Base-by-base conservation (phyloP, 2,329 filamentous ascomycete species). In the Sporothrix euskadiensis region DNA sequence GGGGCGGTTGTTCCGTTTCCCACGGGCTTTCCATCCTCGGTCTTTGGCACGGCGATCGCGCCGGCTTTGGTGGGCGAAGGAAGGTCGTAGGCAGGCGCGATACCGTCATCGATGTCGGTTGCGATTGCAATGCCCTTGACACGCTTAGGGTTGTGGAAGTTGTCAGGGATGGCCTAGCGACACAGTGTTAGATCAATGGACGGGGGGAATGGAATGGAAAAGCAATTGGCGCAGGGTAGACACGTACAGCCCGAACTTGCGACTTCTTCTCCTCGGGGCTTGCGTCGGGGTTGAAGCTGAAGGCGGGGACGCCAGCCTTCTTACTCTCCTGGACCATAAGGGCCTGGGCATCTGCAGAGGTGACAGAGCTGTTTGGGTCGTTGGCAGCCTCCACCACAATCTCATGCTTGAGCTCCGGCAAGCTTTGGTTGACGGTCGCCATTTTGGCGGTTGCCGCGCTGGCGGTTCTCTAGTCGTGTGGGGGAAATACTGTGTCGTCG, bases 231-330 rank as follows among this genome's bases (percentile, higher is more conserved):
- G 14, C 39, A 30, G 16, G n/a, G 19, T 9, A 32, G 1, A 57
- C 19, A 63, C 91, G 78, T 86, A 97, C 94, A 80, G 90, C 88
- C 86, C 88, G 86, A 30, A 92, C 91, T 80, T 94, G 92, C 44
- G 91, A 91, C 75, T 88, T 91, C 85, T 99, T 99, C 82, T 97
- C 87, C 80, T 94, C 93, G 0, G 91, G 87, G 59, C 87, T 91
- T 57, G 94, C 94, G 84, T 97, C 84, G 0, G 96, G 94, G 80
- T 99, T 88, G 83, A 98, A 99, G 75, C 90, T 88, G 80, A 92
- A 96, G 76, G 94, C 94, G 41, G 91, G 84, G 32, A 92, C 89
- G 57, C 96, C 96, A 14, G 91, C 93, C 78, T 92, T 91, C 79
- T 87, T 89, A 77, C 93, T 93, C 81, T 97, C 90, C 71, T 92